Conservation (phyloP, 2,329 filamentous ascomycete genomes). For the Allantophomopsis lycopodina region DNA sequence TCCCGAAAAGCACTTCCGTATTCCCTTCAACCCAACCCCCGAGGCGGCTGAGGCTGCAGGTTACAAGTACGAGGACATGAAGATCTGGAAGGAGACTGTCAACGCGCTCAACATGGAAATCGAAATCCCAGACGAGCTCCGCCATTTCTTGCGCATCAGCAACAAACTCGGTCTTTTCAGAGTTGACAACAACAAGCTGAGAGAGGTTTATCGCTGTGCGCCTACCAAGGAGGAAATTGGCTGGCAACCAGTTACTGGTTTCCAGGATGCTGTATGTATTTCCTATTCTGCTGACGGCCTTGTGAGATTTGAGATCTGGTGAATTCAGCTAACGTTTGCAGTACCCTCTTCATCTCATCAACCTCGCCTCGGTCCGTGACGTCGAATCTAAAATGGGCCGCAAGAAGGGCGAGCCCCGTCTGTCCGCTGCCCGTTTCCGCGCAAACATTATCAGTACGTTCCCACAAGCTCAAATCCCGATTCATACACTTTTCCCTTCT, state of each 20-base stretch:
- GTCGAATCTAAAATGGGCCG: slow-evolving; percentile 42
- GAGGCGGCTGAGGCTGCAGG: slow-evolving; percentile 41
- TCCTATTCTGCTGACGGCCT: background rate
- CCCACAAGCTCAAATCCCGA: no score
- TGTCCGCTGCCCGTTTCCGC: slow-evolving; percentile 53
- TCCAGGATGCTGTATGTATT: slow-evolving; percentile 53
- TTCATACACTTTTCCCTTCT: background rate
- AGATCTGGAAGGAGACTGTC: slow-evolving; percentile 47
- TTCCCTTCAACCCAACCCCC: slow-evolving; percentile 49
- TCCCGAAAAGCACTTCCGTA: slow-evolving; percentile 48
- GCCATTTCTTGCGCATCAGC: slow-evolving; percentile 51
- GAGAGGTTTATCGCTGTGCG: slow-evolving; percentile 46
- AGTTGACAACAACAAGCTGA: slow-evolving; percentile 39
- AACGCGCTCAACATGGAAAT: slow-evolving; percentile 39
- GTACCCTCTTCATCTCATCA: slow-evolving; percentile 60
- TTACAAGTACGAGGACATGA: slow-evolving; percentile 47
- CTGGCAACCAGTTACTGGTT: slow-evolving; percentile 51
- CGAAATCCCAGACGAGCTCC: slow-evolving; percentile 48
- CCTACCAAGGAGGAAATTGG: slow-evolving; percentile 42
- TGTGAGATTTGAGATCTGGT: background rate
- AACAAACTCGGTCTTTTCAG: slow-evolving; percentile 56
- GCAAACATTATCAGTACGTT: slow-evolving; percentile 53
- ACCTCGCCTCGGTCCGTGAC: slow-evolving; percentile 46
- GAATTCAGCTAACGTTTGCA: slow-evolving; percentile 18
- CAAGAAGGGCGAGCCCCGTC: slow-evolving; percentile 29